Evolutionary conservation across 352 stramenopile species (phyloP), one percentile per base, ranked within the genome.

Genomic region (Phytophthora podocarpi): DNA sequence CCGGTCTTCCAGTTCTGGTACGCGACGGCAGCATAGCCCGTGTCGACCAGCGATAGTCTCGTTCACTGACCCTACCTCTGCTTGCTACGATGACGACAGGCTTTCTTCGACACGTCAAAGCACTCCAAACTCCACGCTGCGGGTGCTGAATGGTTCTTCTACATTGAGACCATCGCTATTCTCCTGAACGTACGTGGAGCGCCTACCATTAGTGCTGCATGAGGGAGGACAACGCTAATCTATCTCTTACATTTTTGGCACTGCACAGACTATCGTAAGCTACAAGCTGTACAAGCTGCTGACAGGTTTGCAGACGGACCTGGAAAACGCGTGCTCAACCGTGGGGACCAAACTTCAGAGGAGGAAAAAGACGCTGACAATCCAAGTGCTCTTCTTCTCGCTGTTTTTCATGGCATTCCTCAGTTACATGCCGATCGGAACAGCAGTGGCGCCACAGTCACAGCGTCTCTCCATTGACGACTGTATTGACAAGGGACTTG

Each of bases 121-220:
- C 74, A 82, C 52, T 56, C 76, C 0, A 18, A 36, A 2, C 61
- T 80, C 26, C 79, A 89, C 45, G 56, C 70, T 55, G 59, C 63
- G 9, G 70, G 71, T 15, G 79, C 79, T n/a, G 69, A 80, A 53
- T 85, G 73, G 65, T 89, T 89, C 60, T 89, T 89, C 45, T 74
- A 73, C 51, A 60, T 82, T 46, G 72, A 86, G 23, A 69, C 79
- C 5, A 63, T 84, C 8, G 79, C 79, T 15, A 58, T 82, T 28
- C 46, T 85, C 30, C 47, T 73, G 6, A 86, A 89, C 52, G 79
- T 87, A 71, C 42, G 72, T 61, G 12, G 34, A 39, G 24, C 9
- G 27, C 2, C 32, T 28, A 13, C 15, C 10, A 21, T 12, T 24
- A 30, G 5, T 37, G 18, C 9, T 46, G 15, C 23, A 16, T 21